Base-by-base conservation (phyloP, 352 stramenopile species). In the Pythium diclinum region DNA sequence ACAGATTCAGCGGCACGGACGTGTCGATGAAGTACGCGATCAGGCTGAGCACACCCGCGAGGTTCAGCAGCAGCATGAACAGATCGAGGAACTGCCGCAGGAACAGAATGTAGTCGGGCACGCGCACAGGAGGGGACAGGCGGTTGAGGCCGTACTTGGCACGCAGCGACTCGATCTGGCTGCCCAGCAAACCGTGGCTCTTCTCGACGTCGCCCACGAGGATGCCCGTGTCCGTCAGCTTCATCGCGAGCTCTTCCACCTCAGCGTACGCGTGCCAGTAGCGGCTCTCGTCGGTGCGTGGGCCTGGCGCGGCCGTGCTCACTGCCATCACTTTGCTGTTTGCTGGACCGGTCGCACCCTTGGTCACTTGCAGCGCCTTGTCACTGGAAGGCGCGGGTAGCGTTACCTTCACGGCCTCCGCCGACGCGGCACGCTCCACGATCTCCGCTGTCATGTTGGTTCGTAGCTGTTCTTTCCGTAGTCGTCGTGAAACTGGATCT, bases 51-150 rank as follows among this genome's bases (percentile, higher is more conserved):
- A 76, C 10, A 3, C 68, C 76, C 17, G 73, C 76, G 13, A 72
- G 54, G 11, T 17, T 71, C 44, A 81, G 59, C 36, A 83, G 56
- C 17, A 81, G 48, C 71, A 77, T 81, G 65, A 83, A 83, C 68
- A 80, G 67, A 59, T 78, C 72, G 38, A 77, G 65, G 65, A 83
- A 78, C 63, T 83, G 71, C 38, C 73, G 64, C 17, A 83, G 57
- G 63, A 80, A 80, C n/a, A 80, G 42, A 7, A 78, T 60, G 46
- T 69, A 77, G 66, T 75, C 65, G 6, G 75, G 71, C 14, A 76
- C 49, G 16, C 56, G 59, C 53, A 69, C 68, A 4, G 76, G 73
- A 10, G 73, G 76, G 3, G 76, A 73, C 19, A 83, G 55, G 3
- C 71, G 68, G 61, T 83, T 83, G 53, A 66, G 70, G 0, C 76